Evolutionary conservation across 371 early-diverging fungal species (phyloP), one percentile per base, ranked within the genome.

Genomic region (Apophysomyces elegans): DNA sequence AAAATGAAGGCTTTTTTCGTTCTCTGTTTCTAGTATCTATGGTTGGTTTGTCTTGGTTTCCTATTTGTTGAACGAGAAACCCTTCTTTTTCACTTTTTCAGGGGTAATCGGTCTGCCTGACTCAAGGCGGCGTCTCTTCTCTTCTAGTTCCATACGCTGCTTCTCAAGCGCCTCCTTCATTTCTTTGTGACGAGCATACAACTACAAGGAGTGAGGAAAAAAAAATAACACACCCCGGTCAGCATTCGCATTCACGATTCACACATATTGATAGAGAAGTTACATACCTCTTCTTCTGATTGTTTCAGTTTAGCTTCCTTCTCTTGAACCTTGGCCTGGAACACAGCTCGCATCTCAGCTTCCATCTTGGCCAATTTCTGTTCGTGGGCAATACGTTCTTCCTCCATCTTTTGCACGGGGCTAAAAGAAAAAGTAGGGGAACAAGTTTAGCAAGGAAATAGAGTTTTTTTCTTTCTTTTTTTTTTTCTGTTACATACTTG

Each of bases 241-340:
- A 18, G 26, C 7, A 11, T 7, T 39, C 18, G 45, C 32, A 26
- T 26, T 26, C 32, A 1, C 32, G 2, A 26, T 26, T 26, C 3
- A 32, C 13, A n/a, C 16, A 54, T 26, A 5, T 8, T 21, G 1
- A 64, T 21, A 8, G 9, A 21, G 32, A 35, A 13, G 61, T 54
- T 43, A 43, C 26, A 70, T 79, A 88, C 86, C 77, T 98, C 98
- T 71, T 96, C 96, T 79, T 98, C 98, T 43, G 91, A 90, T 74
- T 95, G 96, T 81, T 95, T 96, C 69, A 98, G 83, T 84, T 97
- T 97, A 60, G 89, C 79, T 75, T 97, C 97, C 85, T 97, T 97
- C 77, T 98, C 98, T 57, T 94, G 91, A 13, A 97, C 97, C 84
- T 98, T 97, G 66, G 95, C 94, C 74, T 95, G 93, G 91, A 98